Percentiles rank a stretch among this genome's conserved stretches.
Conservation (phyloP, 768 basidiomycete species). For the Zangia roseola region DNA sequence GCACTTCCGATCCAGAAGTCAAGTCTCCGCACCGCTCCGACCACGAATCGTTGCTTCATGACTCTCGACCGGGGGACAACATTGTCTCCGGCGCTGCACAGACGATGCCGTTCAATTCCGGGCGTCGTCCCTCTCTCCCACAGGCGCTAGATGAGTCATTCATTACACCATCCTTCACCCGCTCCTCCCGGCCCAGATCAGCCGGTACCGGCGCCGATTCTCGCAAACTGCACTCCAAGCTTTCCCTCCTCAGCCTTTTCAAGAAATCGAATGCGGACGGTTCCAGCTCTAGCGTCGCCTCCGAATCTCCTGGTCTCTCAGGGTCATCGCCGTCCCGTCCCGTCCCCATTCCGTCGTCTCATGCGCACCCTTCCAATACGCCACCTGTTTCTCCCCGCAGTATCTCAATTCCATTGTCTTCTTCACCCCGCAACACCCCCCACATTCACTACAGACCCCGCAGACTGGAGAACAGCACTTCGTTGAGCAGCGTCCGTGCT, state of each 20-base stretch:
- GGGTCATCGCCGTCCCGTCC: constrained; percentile 30
- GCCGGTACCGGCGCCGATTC: constrained; percentile 68
- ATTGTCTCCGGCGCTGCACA: constrained; percentile 1
- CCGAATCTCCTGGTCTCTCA: constrained; percentile 29
- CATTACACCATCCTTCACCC: constrained; percentile 31
- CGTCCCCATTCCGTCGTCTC: constrained; percentile 20
- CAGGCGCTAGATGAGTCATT: constrained; percentile 43
- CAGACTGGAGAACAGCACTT: constrained; percentile 22
- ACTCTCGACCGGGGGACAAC: constrained; percentile 3
- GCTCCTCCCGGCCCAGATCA: constrained; percentile 62
- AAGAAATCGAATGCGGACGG: constrained; percentile 52
- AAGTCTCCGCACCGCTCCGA: constrained; percentile 16
- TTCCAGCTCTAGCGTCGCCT: constrained; percentile 35
- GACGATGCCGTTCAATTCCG: constrained; percentile 28
- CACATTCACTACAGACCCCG: constrained; percentile 18
- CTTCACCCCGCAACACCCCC: constrained; percentile 30
- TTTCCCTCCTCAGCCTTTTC: constrained; percentile 73
- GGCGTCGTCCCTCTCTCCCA: constrained; percentile 71
- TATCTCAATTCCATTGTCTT: constrained; percentile 22
- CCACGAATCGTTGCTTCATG: constrained; percentile 7
- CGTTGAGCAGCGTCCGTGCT: constrained; percentile 21
- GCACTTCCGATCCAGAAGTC: constrained; percentile 30
- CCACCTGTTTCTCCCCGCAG: constrained; percentile 32
- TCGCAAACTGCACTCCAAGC: constrained; percentile 61
- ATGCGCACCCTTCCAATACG: constrained; percentile 13